Evolutionary conservation across 2,329 filamentous ascomycete species (phyloP).

Genomic region (Epichloe uncinata): DNA sequence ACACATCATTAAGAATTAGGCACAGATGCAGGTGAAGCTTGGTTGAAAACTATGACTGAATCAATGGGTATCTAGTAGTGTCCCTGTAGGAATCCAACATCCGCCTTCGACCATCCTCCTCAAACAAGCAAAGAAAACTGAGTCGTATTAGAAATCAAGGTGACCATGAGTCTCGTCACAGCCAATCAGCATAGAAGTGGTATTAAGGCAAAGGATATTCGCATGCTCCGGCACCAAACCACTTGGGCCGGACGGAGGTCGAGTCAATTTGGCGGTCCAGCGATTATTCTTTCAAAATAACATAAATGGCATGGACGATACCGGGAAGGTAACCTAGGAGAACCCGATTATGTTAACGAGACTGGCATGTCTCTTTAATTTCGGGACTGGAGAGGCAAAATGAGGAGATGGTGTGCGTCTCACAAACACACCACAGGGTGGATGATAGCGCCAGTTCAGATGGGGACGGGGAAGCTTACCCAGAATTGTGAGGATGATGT

Average conservation of each 20-base stretch:
- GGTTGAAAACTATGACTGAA: neutral
- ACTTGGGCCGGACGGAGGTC: too few species aligned
- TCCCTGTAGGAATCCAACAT: conserved; percentile 7
- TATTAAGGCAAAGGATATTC: neutral
- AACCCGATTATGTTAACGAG: neutral
- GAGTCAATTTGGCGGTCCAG: too few species aligned
- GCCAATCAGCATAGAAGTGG: neutral
- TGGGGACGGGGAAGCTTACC: conserved; percentile 23
- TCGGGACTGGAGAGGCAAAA: neutral
- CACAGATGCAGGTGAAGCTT: neutral
- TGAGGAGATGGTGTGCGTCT: neutral
- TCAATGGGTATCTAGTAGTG: conserved; percentile 4
- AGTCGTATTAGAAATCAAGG: neutral
- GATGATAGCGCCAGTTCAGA: neutral
- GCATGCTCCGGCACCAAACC: too few species aligned
- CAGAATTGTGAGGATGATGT: conserved; percentile 75
- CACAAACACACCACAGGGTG: neutral
- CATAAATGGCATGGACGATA: conserved; percentile 89
- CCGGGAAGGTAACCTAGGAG: conserved; percentile 51
- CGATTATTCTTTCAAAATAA: conserved; percentile 36
- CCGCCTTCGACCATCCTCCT: neutral
- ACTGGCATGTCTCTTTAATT: too few species aligned
- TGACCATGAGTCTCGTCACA: neutral
- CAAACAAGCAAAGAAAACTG: neutral
- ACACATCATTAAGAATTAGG: too few species aligned